Percentiles rank a stretch among this genome's conserved stretches.
These are phyloP conservation scores for Pneumocystis jirovecii DNA, from an alignment of 1,139 yeast species.

Conservation along the genomic window DNA sequence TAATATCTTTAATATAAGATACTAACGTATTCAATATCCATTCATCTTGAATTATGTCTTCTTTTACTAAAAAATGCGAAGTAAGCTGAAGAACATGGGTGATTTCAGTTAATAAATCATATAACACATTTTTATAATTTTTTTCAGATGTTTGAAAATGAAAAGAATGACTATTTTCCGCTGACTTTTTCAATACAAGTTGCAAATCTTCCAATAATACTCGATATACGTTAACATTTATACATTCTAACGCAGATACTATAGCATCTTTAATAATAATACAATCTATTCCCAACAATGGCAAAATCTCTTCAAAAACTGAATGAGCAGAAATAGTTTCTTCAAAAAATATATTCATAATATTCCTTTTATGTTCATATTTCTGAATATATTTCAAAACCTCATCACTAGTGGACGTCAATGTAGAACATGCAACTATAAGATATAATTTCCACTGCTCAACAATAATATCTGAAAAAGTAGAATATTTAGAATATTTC, in stretches of 20 bases:
- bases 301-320: slow-evolving; percentile 75
- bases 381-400: slow-evolving; percentile 21
- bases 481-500: slow-evolving; percentile 21
- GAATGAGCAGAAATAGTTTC: slow-evolving; percentile 86
- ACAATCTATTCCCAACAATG: slow-evolving; percentile 59
- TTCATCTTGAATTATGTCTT: slow-evolving; percentile 44
- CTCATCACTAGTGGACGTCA: slow-evolving; percentile 82
- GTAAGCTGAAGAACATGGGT: slow-evolving; percentile 65
- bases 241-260: slow-evolving; percentile 71
- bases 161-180: slow-evolving; percentile 24
- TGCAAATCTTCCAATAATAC: slow-evolving; percentile 71
- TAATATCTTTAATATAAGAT: slow-evolving; percentile 48
- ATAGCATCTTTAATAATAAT: slow-evolving; percentile 68
- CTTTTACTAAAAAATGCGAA: slow-evolving; percentile 43
- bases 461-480: slow-evolving; percentile 57
- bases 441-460: slow-evolving; percentile 83
- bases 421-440: slow-evolving; percentile 80
- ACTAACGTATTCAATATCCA: slow-evolving; percentile 55
- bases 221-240: slow-evolving; percentile 76
- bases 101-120: slow-evolving; percentile 48
- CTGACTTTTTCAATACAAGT: slow-evolving; percentile 43
- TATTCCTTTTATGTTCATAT: slow-evolving; percentile 55
- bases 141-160: slow-evolving; percentile 31
- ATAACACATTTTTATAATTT: neutral
- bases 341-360: slow-evolving; percentile 14